Evolutionary conservation across 2,329 filamentous ascomycete genomes (phyloP).

Genomic region (Botryotinia calthae): DNA sequence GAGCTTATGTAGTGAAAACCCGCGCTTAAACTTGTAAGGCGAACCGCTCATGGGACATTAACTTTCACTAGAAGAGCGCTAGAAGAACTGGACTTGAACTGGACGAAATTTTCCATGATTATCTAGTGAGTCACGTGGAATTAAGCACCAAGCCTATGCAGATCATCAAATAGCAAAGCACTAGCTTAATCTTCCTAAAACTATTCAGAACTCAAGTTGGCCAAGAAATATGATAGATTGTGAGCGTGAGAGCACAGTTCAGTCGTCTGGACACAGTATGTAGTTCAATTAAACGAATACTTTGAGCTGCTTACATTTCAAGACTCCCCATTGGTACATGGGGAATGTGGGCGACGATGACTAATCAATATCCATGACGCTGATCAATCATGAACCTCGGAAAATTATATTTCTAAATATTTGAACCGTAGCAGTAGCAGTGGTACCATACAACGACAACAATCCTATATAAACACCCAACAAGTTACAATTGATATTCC

Average conservation of each 20-base stretch:
- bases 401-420: neutral
- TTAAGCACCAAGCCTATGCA: neutral
- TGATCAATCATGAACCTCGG: neutral
- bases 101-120: neutral
- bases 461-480: neutral
- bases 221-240: neutral
- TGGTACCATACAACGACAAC: neutral
- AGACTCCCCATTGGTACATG: neutral
- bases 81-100: neutral
- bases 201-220: neutral
- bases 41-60: neutral
- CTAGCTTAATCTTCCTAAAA: neutral
- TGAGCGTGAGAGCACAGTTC: neutral
- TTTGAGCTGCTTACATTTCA: constrained; percentile 12
- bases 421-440: neutral
- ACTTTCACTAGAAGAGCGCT: neutral
- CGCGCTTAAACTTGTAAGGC: neutral
- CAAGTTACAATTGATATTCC: neutral
- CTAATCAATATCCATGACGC: neutral
- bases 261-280: neutral
- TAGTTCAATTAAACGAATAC: neutral
- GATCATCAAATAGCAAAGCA: neutral
- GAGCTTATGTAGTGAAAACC: neutral
- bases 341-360: neutral
- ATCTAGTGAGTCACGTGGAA: neutral